A percentile compares a stretch with the other conserved stretches of the same genome.
Conservation (phyloP, 495 filamentous ascomycete genomes). For the Xylaria bambusicola region DNA sequence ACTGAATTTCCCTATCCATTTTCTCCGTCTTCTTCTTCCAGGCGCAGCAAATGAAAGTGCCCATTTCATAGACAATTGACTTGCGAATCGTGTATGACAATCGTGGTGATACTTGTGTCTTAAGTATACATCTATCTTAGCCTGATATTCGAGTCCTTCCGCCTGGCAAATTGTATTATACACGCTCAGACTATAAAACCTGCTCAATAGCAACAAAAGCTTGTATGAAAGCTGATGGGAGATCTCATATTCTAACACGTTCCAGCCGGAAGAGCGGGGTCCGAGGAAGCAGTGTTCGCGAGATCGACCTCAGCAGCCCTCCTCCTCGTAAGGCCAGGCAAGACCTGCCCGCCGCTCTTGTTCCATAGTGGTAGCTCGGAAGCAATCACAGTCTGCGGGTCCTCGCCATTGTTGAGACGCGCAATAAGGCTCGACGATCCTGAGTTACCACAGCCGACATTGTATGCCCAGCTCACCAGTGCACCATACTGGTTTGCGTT, state of each 20-base stretch:
- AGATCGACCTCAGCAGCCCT: constrained; percentile 47
- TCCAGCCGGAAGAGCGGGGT: constrained; percentile 10
- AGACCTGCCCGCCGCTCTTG: constrained; percentile 39
- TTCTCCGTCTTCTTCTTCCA: no score
- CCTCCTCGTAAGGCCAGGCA: constrained; percentile 42
- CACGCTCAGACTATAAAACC: no score
- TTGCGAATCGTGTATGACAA: no score
- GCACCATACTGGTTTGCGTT: constrained; percentile 56
- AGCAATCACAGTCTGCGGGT: constrained; percentile 39
- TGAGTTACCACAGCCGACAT: constrained; percentile 52
- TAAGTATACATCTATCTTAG: no score
- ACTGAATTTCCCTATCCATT: no score
- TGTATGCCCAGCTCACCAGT: constrained; percentile 51
- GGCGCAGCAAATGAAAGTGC: no score
- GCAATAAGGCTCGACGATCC: constrained; percentile 40
- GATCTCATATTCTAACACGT: not conserved
- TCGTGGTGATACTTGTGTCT: no score
- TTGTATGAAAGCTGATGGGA: no score
- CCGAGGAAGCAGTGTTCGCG: constrained; percentile 33
- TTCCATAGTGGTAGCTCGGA: constrained; percentile 54
- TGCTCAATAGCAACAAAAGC: no score
- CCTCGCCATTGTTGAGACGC: constrained; percentile 50
- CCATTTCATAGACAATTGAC: no score
- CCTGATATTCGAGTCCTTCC: no score
- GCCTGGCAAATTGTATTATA: no score